phyloP scores from a whole-genome alignment of 352 stramenopile genomes.

The Proteromonas lacertae region DNA sequence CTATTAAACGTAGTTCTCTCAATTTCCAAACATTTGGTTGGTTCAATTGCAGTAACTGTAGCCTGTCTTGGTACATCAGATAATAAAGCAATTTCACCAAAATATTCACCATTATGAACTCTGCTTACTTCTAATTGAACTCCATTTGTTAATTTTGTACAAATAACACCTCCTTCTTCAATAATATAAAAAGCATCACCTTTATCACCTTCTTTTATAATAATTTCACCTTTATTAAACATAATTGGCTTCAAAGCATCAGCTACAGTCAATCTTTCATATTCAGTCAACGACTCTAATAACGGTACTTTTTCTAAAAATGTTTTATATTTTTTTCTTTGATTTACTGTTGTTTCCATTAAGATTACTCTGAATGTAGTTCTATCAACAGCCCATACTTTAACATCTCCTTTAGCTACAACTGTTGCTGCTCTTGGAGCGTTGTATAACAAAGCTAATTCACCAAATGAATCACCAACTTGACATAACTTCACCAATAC shows the following conservation, averaged over 20 bases:
- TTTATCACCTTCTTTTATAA: constrained; percentile 14
- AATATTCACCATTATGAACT: constrained; percentile 4
- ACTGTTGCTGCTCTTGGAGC: too few relatives aligned
- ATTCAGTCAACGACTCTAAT: constrained; percentile 2
- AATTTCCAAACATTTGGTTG: constrained; percentile 33
- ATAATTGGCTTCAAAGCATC: constrained; percentile 8
- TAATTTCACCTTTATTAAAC: constrained; percentile 5
- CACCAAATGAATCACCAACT: neutral
- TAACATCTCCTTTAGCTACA: too few relatives aligned
- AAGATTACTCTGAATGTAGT: neutral
- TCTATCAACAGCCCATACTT: neutral
- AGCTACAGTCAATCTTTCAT: too few relatives aligned
- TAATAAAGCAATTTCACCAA: too few relatives aligned
- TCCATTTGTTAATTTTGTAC: constrained; percentile 1
- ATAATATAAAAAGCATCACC: constrained; percentile 20
- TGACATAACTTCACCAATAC: neutral
- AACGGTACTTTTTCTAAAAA: neutral
- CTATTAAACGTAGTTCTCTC: constrained; percentile 46
- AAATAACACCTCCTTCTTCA: constrained; percentile 4
- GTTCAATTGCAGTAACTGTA: constrained; percentile 33
- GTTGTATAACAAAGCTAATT: neutral
- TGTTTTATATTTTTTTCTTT: too few relatives aligned
- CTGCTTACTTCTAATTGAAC: neutral
- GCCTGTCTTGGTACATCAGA: constrained; percentile 35
- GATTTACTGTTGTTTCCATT: neutral